Conservation (phyloP, 257 asterid species). For the Nicotiana undulata region DNA sequence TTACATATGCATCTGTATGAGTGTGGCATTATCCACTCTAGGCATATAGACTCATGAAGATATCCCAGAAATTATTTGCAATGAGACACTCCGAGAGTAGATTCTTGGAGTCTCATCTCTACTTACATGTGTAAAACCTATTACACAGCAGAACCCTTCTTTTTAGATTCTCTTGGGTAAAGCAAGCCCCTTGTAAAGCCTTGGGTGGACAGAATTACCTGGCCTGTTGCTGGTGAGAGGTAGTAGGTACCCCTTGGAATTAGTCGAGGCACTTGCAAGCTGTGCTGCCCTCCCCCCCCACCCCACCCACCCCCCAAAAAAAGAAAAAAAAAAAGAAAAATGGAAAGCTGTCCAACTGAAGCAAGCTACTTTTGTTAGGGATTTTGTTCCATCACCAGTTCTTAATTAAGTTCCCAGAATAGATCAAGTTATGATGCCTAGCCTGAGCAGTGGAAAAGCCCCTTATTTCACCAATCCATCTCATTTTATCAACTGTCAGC, state of each 20-base stretch:
- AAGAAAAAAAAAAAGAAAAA: too few relatives aligned
- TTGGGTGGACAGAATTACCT: too few relatives aligned
- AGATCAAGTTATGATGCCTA: not conserved
- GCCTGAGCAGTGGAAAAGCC: not conserved
- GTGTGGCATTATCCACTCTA: slow-evolving; percentile 1
- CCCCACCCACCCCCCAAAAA: too few relatives aligned
- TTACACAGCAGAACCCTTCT: not conserved
- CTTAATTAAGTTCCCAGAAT: not conserved
- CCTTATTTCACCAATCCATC: not conserved
- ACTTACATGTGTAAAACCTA: not conserved
- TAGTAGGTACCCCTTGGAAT: too few relatives aligned
- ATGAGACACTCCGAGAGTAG: not conserved
- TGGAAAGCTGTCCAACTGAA: not conserved
- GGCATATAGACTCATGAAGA: not conserved
- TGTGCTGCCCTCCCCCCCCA: too few relatives aligned
- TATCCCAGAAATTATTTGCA: not conserved
- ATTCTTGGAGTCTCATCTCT: slow-evolving; percentile 4
- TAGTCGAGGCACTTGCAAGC: too few relatives aligned
- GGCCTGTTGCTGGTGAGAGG: too few relatives aligned
- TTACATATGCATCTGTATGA: not conserved
- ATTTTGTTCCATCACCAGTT: not conserved
- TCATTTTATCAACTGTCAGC: not conserved
- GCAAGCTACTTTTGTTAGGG: not conserved
- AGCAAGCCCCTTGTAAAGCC: not conserved
- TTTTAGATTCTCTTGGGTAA: not conserved